Percentiles rank a stretch among this genome's conserved stretches.
Evolutionary conservation across 371 early-diverging fungal species (phyloP).

Genomic region (Polyrhizophydium stewartii): DNA sequence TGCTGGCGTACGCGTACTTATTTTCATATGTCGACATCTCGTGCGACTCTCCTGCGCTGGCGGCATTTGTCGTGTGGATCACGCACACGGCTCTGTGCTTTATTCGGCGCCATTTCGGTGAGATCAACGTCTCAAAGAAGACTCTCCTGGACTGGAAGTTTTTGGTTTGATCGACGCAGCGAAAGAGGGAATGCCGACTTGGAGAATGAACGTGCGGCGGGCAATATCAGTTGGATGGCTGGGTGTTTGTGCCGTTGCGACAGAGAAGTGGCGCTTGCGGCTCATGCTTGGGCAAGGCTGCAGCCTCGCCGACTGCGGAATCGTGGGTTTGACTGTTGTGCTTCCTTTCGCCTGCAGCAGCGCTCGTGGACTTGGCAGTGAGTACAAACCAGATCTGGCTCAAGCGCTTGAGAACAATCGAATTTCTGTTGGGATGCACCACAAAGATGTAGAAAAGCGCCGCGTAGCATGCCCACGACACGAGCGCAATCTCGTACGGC

Average conservation of each 20-base stretch:
- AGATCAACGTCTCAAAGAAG: slow-evolving; percentile 36
- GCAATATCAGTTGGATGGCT: too few species aligned
- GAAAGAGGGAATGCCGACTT: too few species aligned
- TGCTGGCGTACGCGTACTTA: slow-evolving; percentile 34
- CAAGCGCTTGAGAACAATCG: neutral
- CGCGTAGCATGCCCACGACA: neutral
- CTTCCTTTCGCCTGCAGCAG: too few species aligned
- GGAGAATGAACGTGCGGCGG: too few species aligned
- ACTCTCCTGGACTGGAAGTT: slow-evolving; percentile 44
- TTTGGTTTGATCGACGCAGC: slow-evolving; percentile 25
- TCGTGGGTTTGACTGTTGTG: too few species aligned
- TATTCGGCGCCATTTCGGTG: slow-evolving; percentile 36
- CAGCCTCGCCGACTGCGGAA: too few species aligned
- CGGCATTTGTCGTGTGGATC: slow-evolving; percentile 25
- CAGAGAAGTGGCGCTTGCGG: too few species aligned
- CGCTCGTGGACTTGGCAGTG: slow-evolving; percentile 1
- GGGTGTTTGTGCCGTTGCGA: too few species aligned
- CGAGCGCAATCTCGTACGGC: neutral
- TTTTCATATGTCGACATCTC: slow-evolving; percentile 27
- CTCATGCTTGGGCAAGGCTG: too few species aligned
- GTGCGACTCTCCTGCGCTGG: slow-evolving; percentile 14
- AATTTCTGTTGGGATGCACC: neutral
- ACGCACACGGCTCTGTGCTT: slow-evolving; percentile 24
- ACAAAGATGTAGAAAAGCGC: neutral
- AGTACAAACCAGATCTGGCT: slow-evolving; percentile 12